Evolutionary conservation across 2,329 filamentous ascomycete species (phyloP).

Genomic region (Colletotrichum zoysiae): DNA sequence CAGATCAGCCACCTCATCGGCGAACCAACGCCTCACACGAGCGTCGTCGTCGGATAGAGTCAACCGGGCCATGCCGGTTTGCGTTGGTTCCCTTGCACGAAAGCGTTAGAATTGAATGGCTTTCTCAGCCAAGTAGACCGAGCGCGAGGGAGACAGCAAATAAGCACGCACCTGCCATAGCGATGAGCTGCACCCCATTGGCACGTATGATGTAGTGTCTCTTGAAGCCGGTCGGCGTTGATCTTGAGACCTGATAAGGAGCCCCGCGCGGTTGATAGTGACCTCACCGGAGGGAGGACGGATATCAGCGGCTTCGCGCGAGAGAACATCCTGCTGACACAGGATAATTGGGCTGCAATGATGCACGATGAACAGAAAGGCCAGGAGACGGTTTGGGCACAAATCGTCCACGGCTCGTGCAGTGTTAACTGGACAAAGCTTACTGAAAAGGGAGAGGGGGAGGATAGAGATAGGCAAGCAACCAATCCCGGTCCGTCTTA

Average conservation of each 20-base stretch:
- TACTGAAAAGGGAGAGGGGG: background rate
- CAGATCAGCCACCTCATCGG: constrained; percentile 69
- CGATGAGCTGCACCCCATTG: constrained; percentile 50
- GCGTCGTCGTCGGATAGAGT: constrained; percentile 79
- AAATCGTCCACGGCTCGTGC: background rate
- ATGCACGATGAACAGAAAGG: background rate
- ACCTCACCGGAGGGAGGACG: background rate
- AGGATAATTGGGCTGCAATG: background rate
- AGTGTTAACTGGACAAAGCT: background rate
- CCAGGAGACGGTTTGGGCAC: accelerated
- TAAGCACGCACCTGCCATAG: constrained; percentile 47
- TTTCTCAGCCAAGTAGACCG: accelerated
- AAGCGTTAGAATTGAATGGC: too few relatives aligned
- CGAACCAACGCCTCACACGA: constrained; percentile 81
- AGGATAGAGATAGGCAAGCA: constrained; percentile 12
- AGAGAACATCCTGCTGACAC: background rate
- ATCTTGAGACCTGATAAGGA: constrained; percentile 45
- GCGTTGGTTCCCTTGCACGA: constrained; percentile 47
- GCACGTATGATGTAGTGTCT: constrained; percentile 50
- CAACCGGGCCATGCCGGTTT: constrained; percentile 83
- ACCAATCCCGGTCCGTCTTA: background rate
- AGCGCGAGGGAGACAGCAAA: background rate
- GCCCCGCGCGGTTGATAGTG: constrained; percentile 22
- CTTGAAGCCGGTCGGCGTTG: constrained; percentile 47
- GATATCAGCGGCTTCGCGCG: background rate